These are phyloP conservation scores for Aurantiochytrium sp. DNA, from an alignment of 108 stramenopile genomes.

Conservation along the genomic window DNA sequence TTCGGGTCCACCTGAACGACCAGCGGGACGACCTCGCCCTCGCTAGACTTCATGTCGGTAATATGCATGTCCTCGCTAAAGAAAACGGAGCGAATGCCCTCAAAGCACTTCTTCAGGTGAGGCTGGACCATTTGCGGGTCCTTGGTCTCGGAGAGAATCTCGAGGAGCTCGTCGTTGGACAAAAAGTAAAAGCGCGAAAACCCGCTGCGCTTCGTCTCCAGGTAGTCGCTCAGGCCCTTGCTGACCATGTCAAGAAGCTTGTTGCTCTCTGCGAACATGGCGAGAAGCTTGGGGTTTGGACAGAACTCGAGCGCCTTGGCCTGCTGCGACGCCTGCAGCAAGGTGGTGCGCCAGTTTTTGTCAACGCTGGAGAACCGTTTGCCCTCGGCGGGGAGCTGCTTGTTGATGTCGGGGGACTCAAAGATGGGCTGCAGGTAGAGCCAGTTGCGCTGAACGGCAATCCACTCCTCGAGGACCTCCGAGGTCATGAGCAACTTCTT, in stretches of 20 bases:
- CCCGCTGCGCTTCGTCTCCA: slow-evolving; percentile 64
- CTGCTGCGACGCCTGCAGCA: slow-evolving; percentile 29
- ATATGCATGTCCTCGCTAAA: slow-evolving; percentile 45
- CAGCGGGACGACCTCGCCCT: slow-evolving; percentile 54
- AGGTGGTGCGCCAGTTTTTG: slow-evolving; percentile 63
- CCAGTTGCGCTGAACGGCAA: slow-evolving; percentile 65
- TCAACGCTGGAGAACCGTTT: slow-evolving; percentile 65
- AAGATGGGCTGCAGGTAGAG: slow-evolving; percentile 70
- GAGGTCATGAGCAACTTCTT: slow-evolving; percentile 37
- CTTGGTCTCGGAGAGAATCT: slow-evolving; percentile 62
- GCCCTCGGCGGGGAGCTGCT: slow-evolving; percentile 63
- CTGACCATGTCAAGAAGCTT: slow-evolving; percentile 62
- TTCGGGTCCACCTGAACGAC: slow-evolving; percentile 51
- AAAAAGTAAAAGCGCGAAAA: slow-evolving; percentile 68
- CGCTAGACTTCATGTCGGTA: slow-evolving; percentile 57
- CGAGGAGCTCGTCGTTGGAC: slow-evolving; percentile 65
- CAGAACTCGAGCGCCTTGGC: slow-evolving; percentile 57
- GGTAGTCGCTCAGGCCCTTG: slow-evolving; percentile 63
- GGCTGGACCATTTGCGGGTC: slow-evolving; percentile 62
- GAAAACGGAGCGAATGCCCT: slow-evolving; percentile 49
- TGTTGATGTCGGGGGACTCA: slow-evolving; percentile 67
- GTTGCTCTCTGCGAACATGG: slow-evolving; percentile 49
- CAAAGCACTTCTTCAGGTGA: slow-evolving; percentile 69
- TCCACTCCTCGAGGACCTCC: slow-evolving; percentile 55
- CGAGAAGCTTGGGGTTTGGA: slow-evolving; percentile 60